phyloP scores from a whole-genome alignment of 192 early-diverging fungal species.

The Coemansia aciculifera region DNA sequence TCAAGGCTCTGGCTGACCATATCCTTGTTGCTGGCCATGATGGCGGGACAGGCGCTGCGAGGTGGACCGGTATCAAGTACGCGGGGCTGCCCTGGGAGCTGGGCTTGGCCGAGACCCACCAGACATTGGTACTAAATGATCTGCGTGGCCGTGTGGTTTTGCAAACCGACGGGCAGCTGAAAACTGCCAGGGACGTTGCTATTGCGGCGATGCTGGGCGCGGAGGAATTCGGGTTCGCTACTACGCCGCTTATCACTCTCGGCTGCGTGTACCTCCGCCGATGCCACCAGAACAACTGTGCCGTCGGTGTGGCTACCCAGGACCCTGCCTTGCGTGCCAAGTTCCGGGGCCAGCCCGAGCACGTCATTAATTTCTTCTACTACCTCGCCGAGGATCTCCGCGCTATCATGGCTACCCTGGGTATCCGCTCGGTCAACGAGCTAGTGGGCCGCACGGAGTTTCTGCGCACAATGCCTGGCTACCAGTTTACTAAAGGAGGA shows the following conservation, averaged over 20 bases:
- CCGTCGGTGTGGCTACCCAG: conserved; percentile 97
- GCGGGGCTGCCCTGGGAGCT: conserved; percentile 99
- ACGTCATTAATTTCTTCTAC: conserved; percentile 98
- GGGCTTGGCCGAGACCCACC: conserved; percentile 98
- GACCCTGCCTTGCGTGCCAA: conserved; percentile 90
- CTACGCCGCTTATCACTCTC: conserved; percentile 94
- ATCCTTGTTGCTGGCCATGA: conserved; percentile 95
- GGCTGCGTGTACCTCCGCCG: conserved; percentile 97
- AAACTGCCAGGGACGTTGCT: conserved; percentile 95
- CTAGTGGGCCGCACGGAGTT: conserved; percentile 95
- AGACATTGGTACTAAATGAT: conserved; percentile 96
- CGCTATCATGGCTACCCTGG: conserved; percentile 90
- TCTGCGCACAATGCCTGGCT: conserved; percentile 73
- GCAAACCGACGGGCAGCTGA: conserved; percentile 98
- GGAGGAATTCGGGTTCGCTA: conserved; percentile 99
- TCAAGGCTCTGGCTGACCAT: conserved; percentile 96
- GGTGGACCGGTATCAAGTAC: conserved; percentile 98
- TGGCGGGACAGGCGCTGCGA: conserved; percentile 96
- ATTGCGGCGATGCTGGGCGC: conserved; percentile 97
- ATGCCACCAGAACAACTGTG: conserved; percentile 90
- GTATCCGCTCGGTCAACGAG: conserved; percentile 89
- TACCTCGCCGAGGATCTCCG: conserved; percentile 95
- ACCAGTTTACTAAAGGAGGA: conserved; percentile 79
- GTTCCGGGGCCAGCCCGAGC: conserved; percentile 93
- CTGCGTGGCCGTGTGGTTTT: conserved; percentile 93